phyloP scores from a whole-genome alignment of 106 monocot species.

The Dactylorhiza incarnata region DNA sequence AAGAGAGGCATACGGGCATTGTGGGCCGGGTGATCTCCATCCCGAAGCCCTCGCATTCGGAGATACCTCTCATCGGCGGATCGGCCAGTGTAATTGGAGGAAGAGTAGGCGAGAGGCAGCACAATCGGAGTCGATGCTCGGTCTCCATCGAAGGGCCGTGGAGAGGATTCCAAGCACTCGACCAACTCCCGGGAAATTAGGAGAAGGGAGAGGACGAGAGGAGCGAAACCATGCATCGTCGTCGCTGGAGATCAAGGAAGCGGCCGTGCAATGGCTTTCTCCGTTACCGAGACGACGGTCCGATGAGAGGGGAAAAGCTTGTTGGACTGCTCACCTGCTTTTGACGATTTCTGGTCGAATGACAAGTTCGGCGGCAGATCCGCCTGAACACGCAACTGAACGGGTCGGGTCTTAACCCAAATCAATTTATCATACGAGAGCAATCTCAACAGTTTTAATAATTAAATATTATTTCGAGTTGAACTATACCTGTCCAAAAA shows the following conservation, averaged over 20 bases:
- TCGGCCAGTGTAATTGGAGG: background rate
- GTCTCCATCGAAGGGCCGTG: background rate
- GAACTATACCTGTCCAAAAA: too few relatives aligned
- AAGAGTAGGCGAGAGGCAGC: background rate
- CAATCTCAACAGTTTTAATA: too few relatives aligned
- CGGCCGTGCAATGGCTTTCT: background rate
- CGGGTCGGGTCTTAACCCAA: too few relatives aligned
- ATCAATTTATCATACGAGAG: too few relatives aligned
- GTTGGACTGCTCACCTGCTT: background rate
- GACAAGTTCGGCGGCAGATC: too few relatives aligned
- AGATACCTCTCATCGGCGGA: background rate
- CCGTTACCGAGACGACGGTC: background rate
- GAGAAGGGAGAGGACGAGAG: background rate
- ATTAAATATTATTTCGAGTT: too few relatives aligned
- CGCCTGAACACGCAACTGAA: too few relatives aligned
- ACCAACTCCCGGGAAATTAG: background rate
- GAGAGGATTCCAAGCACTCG: background rate
- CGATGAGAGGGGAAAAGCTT: background rate
- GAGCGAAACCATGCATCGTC: background rate
- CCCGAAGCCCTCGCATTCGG: background rate
- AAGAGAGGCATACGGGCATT: constrained; percentile 52
- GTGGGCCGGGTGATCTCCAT: background rate
- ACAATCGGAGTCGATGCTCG: background rate
- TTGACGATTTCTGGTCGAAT: background rate
- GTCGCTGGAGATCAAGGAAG: background rate